A percentile compares a stretch with the other conserved stretches of the same genome.
Evolutionary conservation across 805 yeast genomes (phyloP).

Genomic region (Metschnikowia chrysomelidarum): DNA sequence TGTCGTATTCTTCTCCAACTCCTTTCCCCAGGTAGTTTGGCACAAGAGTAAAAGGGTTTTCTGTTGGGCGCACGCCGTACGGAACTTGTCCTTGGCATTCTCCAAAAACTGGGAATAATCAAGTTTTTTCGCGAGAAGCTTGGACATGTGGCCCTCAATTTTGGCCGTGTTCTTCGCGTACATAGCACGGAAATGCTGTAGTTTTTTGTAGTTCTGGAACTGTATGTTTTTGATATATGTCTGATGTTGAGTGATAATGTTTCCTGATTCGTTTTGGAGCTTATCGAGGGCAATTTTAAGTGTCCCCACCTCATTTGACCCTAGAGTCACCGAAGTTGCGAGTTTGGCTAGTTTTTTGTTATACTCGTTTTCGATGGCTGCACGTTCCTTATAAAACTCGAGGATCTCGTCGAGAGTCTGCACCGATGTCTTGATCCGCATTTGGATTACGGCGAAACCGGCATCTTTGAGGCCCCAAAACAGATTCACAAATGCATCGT

Average conservation of each 20-base stretch:
- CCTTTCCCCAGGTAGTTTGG: conserved; percentile 70
- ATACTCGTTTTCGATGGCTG: conserved; percentile 72
- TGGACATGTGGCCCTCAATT: conserved; percentile 55
- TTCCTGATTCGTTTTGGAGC: conserved; percentile 55
- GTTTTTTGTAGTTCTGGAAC: conserved; percentile 45
- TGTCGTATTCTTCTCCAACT: conserved; percentile 56
- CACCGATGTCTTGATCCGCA: conserved; percentile 57
- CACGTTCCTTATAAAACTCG: conserved; percentile 39
- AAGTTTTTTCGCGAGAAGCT: conserved; percentile 48
- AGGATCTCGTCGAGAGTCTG: conserved; percentile 46
- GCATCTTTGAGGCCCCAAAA: conserved; percentile 68
- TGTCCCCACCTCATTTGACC: conserved; percentile 58
- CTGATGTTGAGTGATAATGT: conserved; percentile 55
- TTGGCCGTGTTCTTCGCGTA: conserved; percentile 55
- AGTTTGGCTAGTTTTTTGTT: conserved; percentile 52
- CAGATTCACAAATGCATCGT: conserved; percentile 39
- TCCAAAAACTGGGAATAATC: conserved; percentile 36
- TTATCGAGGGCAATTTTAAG: conserved; percentile 58
- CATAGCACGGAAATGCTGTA: conserved; percentile 50
- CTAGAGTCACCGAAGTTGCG: conserved; percentile 46
- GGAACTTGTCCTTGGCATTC: conserved; percentile 47
- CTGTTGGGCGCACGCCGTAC: conserved; percentile 55
- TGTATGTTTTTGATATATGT: conserved; percentile 52
- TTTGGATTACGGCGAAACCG: conserved; percentile 55
- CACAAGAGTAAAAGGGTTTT: conserved; percentile 60